Evolutionary conservation across 2,329 filamentous ascomycete species (phyloP), one percentile per base, ranked within the genome.

Genomic region (Chrysosporium keratinophilum): DNA sequence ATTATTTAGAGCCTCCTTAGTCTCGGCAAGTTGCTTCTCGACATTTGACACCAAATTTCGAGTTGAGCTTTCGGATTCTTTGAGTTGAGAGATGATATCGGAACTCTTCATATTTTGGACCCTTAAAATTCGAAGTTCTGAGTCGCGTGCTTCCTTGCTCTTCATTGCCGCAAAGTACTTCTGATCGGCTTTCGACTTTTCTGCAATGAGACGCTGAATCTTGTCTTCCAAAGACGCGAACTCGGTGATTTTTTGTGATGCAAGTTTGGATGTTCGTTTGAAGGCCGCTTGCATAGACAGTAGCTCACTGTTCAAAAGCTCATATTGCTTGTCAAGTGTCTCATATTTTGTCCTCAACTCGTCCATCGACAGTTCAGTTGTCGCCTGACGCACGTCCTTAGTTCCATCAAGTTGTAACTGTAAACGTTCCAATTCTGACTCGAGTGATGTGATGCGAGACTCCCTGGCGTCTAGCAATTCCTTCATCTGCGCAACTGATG

Each of bases 81-180:
- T 98, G 53, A 97, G 76, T 61, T 95, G 87, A 0, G 88, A 80
- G 41, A 98, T 90, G 56, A 97, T 94, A 66, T 97, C 93, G 0
- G 88, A 89, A 54, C 87, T 94, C 71, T 95, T 95, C 46, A 81
- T 78, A 65, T 91, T 94, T 67, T 97, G 90, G 57, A 82, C 78
- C 57, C 88, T 83, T 55, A 96, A 74, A 2, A 84, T 80, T 61
- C 87, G 79, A 45, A 94, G 84, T 70, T 97, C 91, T 55, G 80
- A 78, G 55, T 89, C 85, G 49, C 88, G 80, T 43, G 86, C 84
- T 64, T 97, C 91, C 65, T 91, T 94, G 61, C 90, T 85, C 67
- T 95, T 96, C 77, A 95, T 89, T 7, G 90, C 88, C 1, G 87
- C 88, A 68, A 97, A 97, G 67, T 95, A 98, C 70, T 97, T 97